Conservation (phyloP, 352 stramenopile species). For the Pythium utonaiense region DNA sequence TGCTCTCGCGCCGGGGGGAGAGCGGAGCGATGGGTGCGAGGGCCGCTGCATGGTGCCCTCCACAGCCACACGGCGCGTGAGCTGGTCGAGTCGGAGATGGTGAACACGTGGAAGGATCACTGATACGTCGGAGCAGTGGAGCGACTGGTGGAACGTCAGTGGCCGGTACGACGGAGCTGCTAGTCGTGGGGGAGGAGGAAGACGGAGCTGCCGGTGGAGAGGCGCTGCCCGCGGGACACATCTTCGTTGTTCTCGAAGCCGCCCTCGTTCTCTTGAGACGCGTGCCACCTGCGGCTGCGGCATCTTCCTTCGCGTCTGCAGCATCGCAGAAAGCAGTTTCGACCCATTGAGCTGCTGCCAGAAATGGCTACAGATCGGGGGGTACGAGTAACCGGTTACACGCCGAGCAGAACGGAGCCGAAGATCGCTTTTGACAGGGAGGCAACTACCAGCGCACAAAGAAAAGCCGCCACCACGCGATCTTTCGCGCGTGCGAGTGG, state of each 20-base stretch:
- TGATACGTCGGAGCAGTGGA: background rate
- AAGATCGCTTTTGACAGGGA: slow-evolving; percentile 26
- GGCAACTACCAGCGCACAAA: slow-evolving; percentile 14
- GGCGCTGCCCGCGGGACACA: slow-evolving; percentile 5
- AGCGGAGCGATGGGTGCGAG: slow-evolving; percentile 3
- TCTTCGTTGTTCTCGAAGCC: slow-evolving; percentile 1
- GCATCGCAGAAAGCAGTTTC: background rate
- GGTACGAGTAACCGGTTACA: background rate
- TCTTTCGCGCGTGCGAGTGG: background rate
- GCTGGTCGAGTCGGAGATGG: background rate
- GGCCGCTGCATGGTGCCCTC: background rate
- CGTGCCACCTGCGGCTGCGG: too few relatives aligned
- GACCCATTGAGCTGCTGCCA: background rate
- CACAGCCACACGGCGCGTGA: background rate
- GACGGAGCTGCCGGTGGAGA: background rate
- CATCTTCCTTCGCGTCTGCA: background rate
- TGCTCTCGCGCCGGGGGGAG: background rate
- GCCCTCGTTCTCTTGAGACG: background rate
- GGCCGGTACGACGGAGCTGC: background rate
- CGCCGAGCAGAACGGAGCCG: slow-evolving; percentile 3
- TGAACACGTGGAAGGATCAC: background rate
- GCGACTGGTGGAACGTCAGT: background rate
- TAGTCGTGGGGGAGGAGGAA: background rate
- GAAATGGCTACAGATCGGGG: background rate
- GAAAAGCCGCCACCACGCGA: background rate